Evolutionary conservation across 345 rosid species (phyloP), one percentile per base, ranked within the genome.

Genomic region (Gossypium turneri): DNA sequence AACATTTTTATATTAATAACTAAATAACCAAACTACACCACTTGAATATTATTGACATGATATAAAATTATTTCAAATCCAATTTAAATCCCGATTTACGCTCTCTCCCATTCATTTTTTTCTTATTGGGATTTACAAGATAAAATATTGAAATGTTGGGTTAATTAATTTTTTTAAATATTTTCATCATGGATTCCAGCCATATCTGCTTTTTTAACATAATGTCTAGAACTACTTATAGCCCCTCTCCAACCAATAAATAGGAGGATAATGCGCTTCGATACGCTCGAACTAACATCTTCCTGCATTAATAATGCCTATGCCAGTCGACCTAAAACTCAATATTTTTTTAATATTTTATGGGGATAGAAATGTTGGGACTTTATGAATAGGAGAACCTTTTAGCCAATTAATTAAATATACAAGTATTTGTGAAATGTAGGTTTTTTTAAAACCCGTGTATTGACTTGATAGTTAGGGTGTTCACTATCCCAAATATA

Each of bases 401-500:
- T 57, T 22, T 20, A 9, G 29, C 25, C 29, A 22, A 10, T 57
- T 57, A 20, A 57, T 57, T 22, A 22, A 34, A 57, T 57, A 57
- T 10, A 22, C 13, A n/a, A 55, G 22, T 20, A 10, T 22, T 34
- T 9, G 29, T 53, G 58, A n/a, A 53, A 53, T 53, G 22, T 53
- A 12, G 4, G 1, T 52, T 16, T 4, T 10, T 4, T 34, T 34
- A 0, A 4, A 34, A 34, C 1, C 6, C 0, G 6, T 34, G 6
- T 34, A 34, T 34, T 4, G 1, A 34, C 1, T 6, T 34, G 38
- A 0, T 34, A 34, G 0, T 34, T 0, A 34, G 1, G 6, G 1
- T 4, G 0, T 29, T 29, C 1, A 29, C 1, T 4, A 0, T 29
- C 5, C 0, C 1, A 29, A 0, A 29, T 29, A 29, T 29, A 0